phyloP scores from a whole-genome alignment of 257 asterid genomes.

The Forsythia viridissima region DNA sequence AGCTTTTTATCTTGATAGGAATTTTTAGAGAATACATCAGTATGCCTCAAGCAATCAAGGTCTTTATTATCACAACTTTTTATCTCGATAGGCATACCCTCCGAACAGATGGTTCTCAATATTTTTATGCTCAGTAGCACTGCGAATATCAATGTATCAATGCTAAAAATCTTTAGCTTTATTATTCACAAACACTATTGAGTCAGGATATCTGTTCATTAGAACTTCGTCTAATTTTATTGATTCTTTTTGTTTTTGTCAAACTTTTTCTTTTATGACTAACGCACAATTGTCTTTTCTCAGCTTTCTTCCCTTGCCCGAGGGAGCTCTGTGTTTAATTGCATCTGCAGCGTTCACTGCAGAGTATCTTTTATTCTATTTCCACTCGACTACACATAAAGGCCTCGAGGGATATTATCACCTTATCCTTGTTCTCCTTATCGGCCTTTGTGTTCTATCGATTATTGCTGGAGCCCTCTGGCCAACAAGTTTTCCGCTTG shows the following conservation, averaged over 20 bases:
- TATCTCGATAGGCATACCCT: neutral
- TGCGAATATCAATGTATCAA: neutral
- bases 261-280: neutral
- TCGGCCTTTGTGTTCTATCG: constrained; percentile 74
- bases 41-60: too few relatives aligned
- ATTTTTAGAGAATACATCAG: too few relatives aligned
- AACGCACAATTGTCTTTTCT: constrained; percentile 6
- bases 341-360: constrained; percentile 83
- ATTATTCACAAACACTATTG: neutral
- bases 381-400: constrained; percentile 92
- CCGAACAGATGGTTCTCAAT: neutral
- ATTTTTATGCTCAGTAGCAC: neutral
- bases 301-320: constrained; percentile 84
- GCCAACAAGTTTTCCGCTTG: constrained; percentile 81
- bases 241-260: neutral
- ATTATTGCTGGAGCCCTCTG: constrained; percentile 70
- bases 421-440: constrained; percentile 81
- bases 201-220: neutral
- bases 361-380: constrained; percentile 82
- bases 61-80: neutral
- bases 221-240: neutral
- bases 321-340: constrained; percentile 69
- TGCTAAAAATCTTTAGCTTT: neutral
- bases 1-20: too few relatives aligned
- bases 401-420: constrained; percentile 97